These are phyloP conservation scores for Aspergillus sp. DNA, from an alignment of 2,329 filamentous ascomycete species.

Conservation along the genomic window DNA sequence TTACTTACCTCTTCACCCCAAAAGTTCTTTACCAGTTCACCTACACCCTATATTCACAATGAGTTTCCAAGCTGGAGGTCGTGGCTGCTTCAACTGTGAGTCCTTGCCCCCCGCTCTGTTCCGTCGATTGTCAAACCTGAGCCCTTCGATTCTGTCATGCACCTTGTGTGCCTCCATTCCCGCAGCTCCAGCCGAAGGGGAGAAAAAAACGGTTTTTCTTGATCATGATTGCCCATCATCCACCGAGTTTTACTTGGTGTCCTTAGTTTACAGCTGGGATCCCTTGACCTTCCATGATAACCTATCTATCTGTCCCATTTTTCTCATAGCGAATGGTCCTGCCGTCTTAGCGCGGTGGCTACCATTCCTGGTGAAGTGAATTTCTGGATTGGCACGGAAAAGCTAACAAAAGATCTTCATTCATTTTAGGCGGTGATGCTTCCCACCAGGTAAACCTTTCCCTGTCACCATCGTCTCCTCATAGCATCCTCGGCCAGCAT, in stretches of 20 bases:
- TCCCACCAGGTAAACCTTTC: constrained; percentile 68
- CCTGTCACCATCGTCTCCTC: not conserved
- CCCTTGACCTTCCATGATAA: not conserved
- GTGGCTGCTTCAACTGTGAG: constrained; percentile 63
- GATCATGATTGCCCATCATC: not conserved
- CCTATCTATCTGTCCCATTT: not conserved
- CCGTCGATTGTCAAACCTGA: constrained; percentile 5
- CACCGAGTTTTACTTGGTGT: not conserved
- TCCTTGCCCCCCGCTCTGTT: constrained; percentile 23
- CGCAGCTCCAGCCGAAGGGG: not conserved
- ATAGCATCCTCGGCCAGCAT: not conserved
- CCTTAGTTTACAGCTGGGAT: not conserved
- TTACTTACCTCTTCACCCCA: not conserved
- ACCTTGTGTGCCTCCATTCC: not conserved
- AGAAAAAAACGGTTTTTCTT: not conserved
- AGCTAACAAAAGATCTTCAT: constrained; percentile 3
- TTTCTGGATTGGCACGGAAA: not conserved
- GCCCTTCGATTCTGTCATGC: constrained; percentile 8
- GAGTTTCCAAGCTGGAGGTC: constrained; percentile 53
- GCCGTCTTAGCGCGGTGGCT: too few species aligned
- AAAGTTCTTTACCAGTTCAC: constrained; percentile 3
- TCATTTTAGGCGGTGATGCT: constrained; percentile 65
- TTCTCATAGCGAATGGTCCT: not conserved
- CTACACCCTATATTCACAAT: constrained; percentile 38
- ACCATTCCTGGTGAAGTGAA: not conserved